phyloP scores from a whole-genome alignment of 1,284 basidiomycete species.

The Xerocomus cyaneibrunnescens region DNA sequence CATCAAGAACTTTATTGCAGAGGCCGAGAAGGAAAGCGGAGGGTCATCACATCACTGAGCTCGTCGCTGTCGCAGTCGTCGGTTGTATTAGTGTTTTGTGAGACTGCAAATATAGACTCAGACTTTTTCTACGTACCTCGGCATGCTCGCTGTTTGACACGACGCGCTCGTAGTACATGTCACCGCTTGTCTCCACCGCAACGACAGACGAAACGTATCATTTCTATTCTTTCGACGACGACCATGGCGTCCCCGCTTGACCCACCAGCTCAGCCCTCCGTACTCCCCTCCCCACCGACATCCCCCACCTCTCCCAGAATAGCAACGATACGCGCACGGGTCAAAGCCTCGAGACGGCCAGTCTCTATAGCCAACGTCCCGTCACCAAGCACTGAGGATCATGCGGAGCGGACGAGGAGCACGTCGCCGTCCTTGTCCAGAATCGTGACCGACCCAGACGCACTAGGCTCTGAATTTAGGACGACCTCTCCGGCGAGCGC shows the following conservation, averaged over 20 bases:
- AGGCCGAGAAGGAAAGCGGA: slow-evolving; percentile 70
- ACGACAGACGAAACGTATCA: neutral
- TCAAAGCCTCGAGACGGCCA: slow-evolving; percentile 11
- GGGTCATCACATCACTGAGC: slow-evolving; percentile 34
- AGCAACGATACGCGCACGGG: slow-evolving; percentile 7
- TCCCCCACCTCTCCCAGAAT: slow-evolving; percentile 17
- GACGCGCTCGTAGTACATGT: neutral
- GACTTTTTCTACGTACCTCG: neutral
- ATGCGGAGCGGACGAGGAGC: slow-evolving; percentile 1
- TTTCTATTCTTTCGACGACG: neutral
- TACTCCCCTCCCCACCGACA: slow-evolving; percentile 23
- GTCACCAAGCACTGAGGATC: neutral
- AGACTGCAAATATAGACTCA: slow-evolving; percentile 11
- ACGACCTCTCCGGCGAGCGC: slow-evolving; percentile 3
- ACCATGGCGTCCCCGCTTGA: slow-evolving; percentile 3
- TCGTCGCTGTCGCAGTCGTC: neutral
- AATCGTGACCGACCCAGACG: neutral
- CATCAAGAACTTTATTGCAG: slow-evolving; percentile 73
- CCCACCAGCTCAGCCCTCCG: neutral
- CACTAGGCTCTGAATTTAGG: neutral
- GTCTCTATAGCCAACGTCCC: neutral
- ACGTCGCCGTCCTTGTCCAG: slow-evolving; percentile 9
- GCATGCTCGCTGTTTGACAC: slow-evolving; percentile 6
- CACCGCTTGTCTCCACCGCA: neutral
- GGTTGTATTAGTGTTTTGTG: slow-evolving; percentile 10